These are phyloP conservation scores for Dothideomycetes sp. DNA, from an alignment of 2,329 filamentous ascomycete species.

Conservation along the genomic window DNA sequence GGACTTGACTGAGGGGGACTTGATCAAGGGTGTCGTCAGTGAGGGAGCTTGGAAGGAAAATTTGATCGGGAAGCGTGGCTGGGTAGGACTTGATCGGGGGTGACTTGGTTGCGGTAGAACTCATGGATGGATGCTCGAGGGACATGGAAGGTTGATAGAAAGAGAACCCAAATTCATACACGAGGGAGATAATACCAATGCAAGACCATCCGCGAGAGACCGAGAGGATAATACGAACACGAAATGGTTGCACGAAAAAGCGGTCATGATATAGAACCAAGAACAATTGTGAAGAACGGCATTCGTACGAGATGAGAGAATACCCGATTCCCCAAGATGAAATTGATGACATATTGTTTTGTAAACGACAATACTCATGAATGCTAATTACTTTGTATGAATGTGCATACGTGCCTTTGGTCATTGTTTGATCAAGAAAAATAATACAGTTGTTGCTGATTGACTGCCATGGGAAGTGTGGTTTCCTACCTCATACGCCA, in stretches of 20 bases:
- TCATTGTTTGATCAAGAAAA: too few species aligned
- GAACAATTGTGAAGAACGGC: not conserved
- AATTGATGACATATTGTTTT: too few species aligned
- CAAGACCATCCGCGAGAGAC: not conserved
- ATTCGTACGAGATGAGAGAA: not conserved
- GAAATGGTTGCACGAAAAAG: not conserved
- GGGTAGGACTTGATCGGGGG: not conserved
- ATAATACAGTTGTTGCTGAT: too few species aligned
- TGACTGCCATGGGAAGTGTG: too few species aligned
- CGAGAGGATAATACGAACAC: not conserved
- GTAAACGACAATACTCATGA: too few species aligned
- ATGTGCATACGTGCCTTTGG: too few species aligned
- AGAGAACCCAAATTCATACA: too few species aligned
- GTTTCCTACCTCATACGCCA: too few species aligned
- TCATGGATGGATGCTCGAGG: too few species aligned
- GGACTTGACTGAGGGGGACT: not conserved
- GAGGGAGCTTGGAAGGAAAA: not conserved
- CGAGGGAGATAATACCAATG: not conserved
- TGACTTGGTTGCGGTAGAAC: not conserved
- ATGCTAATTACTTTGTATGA: too few species aligned
- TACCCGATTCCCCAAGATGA: not conserved
- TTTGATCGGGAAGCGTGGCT: not conserved
- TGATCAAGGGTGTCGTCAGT: not conserved
- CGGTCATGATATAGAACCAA: not conserved
- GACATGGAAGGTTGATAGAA: too few species aligned